phyloP scores from a whole-genome alignment of 257 asterid species.

The Mentha longifolia region DNA sequence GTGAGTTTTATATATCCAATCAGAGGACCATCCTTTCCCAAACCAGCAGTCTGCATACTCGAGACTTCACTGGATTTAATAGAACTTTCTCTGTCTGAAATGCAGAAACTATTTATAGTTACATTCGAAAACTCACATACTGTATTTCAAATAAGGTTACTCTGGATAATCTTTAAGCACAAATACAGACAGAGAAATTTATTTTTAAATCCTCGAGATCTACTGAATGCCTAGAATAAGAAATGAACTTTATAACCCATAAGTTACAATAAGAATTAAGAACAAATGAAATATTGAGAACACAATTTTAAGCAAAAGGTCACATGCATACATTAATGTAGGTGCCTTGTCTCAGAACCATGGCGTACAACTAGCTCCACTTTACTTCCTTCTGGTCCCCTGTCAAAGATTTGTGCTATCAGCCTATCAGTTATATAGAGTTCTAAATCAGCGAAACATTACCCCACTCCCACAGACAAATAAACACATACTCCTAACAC shows the following conservation, averaged over 20 bases:
- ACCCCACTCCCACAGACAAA: background rate
- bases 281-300: slow-evolving; percentile 19
- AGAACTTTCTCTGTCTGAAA: slow-evolving; percentile 81
- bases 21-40: slow-evolving; percentile 62
- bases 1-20: slow-evolving; percentile 92
- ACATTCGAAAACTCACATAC: slow-evolving; percentile 21
- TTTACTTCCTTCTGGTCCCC: slow-evolving; percentile 96
- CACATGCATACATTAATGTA: slow-evolving; percentile 63
- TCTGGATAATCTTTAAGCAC: slow-evolving; percentile 1
- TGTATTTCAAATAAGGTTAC: background rate
- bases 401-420: slow-evolving; percentile 45
- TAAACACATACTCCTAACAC: background rate
- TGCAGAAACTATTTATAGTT: slow-evolving; percentile 39
- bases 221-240: slow-evolving; percentile 12
- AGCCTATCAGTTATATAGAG: slow-evolving; percentile 24
- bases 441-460: slow-evolving; percentile 18
- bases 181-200: slow-evolving; percentile 23
- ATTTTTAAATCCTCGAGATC: background rate
- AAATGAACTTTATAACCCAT: slow-evolving; percentile 5
- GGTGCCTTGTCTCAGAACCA: slow-evolving; percentile 70
- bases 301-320: slow-evolving; percentile 20
- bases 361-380: slow-evolving; percentile 71
- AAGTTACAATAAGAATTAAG: background rate
- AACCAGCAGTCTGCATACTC: slow-evolving; percentile 71
- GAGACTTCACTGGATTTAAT: slow-evolving; percentile 91